Evolutionary conservation across 495 filamentous ascomycete genomes (phyloP).

Genomic region (Penicillium lividum): DNA sequence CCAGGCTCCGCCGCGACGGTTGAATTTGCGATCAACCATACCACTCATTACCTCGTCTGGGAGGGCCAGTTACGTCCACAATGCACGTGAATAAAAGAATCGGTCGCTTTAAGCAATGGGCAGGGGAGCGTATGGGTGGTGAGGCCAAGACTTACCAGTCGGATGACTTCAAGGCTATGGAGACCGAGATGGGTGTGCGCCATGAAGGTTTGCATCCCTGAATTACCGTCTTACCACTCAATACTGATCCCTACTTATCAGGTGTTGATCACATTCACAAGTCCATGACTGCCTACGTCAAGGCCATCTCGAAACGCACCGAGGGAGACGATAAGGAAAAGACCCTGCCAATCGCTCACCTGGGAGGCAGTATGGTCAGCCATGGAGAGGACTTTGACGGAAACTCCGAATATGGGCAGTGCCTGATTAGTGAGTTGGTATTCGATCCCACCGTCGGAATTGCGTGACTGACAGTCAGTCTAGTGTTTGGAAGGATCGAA

Average conservation of each 20-base stretch:
- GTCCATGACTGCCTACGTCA: slow-evolving; percentile 86
- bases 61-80: slow-evolving; percentile 19
- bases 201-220: slow-evolving; percentile 67
- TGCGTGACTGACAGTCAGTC: slow-evolving; percentile 11
- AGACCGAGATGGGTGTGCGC: slow-evolving; percentile 88
- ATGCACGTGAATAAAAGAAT: slow-evolving; percentile 98
- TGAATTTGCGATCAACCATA: not conserved
- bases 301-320: slow-evolving; percentile 82
- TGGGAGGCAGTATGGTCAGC: slow-evolving; percentile 84
- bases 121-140: slow-evolving; percentile 92
- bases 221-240: not conserved
- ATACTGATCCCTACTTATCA: slow-evolving; percentile 30
- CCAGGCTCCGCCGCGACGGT: too few relatives aligned
- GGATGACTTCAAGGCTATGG: slow-evolving; percentile 91
- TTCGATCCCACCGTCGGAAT: not conserved
- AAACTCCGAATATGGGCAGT: slow-evolving; percentile 91
- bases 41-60: not conserved
- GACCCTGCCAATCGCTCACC: slow-evolving; percentile 72
- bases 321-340: slow-evolving; percentile 87
- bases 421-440: slow-evolving; percentile 67
- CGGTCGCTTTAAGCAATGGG: slow-evolving; percentile 98
- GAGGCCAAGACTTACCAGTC: slow-evolving; percentile 86
- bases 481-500: slow-evolving; percentile 79
- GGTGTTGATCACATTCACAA: slow-evolving; percentile 91
- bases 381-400: slow-evolving; percentile 94